Conservation (phyloP, 768 basidiomycete genomes). For the Cystobasidium tubakii region DNA sequence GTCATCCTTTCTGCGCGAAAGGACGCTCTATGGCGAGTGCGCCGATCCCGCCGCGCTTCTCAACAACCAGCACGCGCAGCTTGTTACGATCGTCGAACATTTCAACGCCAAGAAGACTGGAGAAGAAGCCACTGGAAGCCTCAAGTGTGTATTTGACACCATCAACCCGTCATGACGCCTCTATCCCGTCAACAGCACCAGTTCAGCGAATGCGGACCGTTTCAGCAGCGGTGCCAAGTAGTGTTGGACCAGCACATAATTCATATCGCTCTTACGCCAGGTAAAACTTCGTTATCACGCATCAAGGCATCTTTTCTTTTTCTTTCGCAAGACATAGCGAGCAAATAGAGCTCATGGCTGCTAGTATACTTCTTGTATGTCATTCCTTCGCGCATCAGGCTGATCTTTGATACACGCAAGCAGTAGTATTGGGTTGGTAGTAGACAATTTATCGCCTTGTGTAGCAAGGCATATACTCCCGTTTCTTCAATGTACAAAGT, state of each 20-base stretch:
- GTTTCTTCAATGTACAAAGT: not conserved
- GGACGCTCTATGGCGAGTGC: conserved; percentile 3
- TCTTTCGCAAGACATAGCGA: not conserved
- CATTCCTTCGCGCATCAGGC: not conserved
- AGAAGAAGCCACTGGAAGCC: conserved; percentile 1
- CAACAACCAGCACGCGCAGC: not conserved
- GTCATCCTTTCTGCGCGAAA: conserved; percentile 21
- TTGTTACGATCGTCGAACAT: conserved; percentile 14
- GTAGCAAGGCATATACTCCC: not conserved
- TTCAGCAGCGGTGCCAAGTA: conserved; percentile 10
- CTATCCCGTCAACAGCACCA: conserved; percentile 17
- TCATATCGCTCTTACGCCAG: conserved; percentile 19
- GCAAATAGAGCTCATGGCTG: not conserved
- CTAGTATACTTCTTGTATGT: not conserved
- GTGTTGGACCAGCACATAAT: not conserved
- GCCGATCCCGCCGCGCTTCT: not conserved
- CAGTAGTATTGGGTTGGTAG: not conserved
- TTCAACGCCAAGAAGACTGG: conserved; percentile 20
- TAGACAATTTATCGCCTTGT: not conserved
- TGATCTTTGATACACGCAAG: not conserved
- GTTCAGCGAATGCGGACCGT: conserved; percentile 11
- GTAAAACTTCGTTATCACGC: not conserved
- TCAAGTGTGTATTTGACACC: conserved; percentile 18
- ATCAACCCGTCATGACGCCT: not conserved
- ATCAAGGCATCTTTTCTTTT: not conserved